Evolutionary conservation across 2,329 filamentous ascomycete species (phyloP).

Genomic region (Sporothrix protearum): DNA sequence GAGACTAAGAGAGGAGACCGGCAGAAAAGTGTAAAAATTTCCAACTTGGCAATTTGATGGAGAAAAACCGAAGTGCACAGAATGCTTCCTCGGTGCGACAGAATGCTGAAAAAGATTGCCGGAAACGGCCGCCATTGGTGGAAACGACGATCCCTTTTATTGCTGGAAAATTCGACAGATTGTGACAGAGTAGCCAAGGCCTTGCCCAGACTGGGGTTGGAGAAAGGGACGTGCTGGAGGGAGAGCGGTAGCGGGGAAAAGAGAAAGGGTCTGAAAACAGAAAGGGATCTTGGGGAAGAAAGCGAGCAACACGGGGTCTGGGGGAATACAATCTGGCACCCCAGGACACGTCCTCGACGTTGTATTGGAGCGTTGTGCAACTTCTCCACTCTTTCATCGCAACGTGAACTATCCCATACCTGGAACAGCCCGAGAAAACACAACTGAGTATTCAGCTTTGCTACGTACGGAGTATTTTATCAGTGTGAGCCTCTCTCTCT

Average conservation of each 20-base stretch:
- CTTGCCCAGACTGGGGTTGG: neutral
- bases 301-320: neutral
- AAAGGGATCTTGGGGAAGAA: neutral
- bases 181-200: neutral
- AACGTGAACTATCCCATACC: too few relatives aligned
- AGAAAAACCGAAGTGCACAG: neutral
- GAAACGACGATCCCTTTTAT: neutral
- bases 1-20: too few relatives aligned
- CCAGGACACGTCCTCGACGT: neutral
- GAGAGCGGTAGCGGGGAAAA: neutral
- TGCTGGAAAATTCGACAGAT: neutral
- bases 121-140: neutral
- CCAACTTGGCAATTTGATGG: neutral
- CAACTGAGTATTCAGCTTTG: too few relatives aligned
- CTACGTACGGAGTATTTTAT: too few relatives aligned
- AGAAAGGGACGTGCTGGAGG: neutral
- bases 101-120: neutral
- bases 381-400: neutral
- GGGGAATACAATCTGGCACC: neutral
- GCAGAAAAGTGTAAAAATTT: neutral
- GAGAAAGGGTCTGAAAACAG: neutral
- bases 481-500: too few relatives aligned
- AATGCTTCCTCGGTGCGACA: neutral
- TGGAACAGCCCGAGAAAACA: too few relatives aligned
- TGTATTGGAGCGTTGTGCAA: neutral